Percentiles rank a stretch among this genome's conserved stretches.
Evolutionary conservation across 2,329 filamentous ascomycete genomes (phyloP).

Genomic region (Botrytis galanthina): DNA sequence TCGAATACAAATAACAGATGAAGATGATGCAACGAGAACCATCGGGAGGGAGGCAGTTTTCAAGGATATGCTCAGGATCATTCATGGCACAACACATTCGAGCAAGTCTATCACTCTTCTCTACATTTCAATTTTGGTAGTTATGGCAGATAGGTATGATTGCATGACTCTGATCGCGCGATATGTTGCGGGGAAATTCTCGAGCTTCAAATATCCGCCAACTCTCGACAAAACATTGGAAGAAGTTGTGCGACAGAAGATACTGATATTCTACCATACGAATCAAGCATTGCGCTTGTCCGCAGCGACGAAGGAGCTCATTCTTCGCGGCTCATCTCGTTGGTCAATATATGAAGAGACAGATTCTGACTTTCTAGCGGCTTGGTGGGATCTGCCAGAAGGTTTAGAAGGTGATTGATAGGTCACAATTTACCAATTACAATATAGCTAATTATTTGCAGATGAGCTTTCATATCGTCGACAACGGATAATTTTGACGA

Average conservation of each 20-base stretch:
- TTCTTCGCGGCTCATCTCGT: conserved; percentile 60
- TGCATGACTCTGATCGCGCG: conserved; percentile 55
- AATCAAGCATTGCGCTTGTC: conserved; percentile 60
- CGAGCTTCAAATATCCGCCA: conserved; percentile 54
- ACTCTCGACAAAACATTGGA: conserved; percentile 53
- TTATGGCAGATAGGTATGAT: conserved; percentile 73
- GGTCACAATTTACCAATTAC: not conserved
- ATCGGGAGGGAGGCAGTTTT: conserved; percentile 61
- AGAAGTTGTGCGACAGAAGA: conserved; percentile 66
- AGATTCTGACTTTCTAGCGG: conserved; percentile 41
- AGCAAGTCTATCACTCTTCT: conserved; percentile 50
- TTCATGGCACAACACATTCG: conserved; percentile 52
- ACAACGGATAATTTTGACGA: conserved; percentile 63
- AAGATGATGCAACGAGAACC: conserved; percentile 64
- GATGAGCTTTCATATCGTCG: conserved; percentile 66
- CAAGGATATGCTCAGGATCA: conserved; percentile 63
- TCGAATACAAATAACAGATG: conserved; percentile 60
- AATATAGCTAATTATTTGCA: conserved; percentile 35
- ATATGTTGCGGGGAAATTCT: conserved; percentile 47
- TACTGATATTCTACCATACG: conserved; percentile 64
- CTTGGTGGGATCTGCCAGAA: conserved; percentile 73
- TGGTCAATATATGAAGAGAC: conserved; percentile 37
- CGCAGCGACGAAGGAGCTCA: conserved; percentile 61
- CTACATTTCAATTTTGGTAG: conserved; percentile 64
- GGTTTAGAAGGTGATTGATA: conserved; percentile 58